Percentiles rank a stretch among this genome's conserved stretches.
Conservation (phyloP, 768 basidiomycete species). For the Lactifluus piperatus region DNA sequence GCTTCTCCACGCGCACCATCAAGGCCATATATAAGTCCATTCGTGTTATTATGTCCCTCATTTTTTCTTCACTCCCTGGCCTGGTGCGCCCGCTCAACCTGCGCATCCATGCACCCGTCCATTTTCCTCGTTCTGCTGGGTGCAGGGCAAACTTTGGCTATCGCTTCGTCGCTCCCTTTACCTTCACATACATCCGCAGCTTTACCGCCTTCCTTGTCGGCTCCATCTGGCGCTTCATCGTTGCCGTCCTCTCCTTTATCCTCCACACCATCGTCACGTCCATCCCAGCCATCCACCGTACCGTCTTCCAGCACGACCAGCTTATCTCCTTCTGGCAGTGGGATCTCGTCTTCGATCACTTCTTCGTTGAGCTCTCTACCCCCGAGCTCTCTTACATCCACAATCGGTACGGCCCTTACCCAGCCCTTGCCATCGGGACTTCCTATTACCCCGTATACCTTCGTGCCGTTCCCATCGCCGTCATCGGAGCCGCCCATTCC, state of each 20-base stretch:
- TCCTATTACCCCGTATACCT: slow-evolving; percentile 5
- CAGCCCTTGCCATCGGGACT: slow-evolving; percentile 6
- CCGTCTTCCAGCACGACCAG: background rate
- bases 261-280: background rate
- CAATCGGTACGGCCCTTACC: background rate
- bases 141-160: background rate
- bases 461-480: slow-evolving; percentile 15
- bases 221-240: background rate
- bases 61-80: background rate
- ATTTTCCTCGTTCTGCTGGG: background rate
- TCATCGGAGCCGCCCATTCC: slow-evolving; percentile 45
- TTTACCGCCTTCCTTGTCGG: background rate
- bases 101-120: background rate
- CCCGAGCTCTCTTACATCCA: background rate
- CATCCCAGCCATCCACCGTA: background rate
- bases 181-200: background rate
- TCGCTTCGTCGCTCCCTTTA: background rate
- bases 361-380: background rate
- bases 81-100: background rate
- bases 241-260: background rate
- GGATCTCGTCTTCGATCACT: slow-evolving; percentile 5
- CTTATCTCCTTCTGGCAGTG: background rate
- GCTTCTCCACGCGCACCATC: background rate
- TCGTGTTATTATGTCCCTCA: background rate
- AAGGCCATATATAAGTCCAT: background rate